Conservation (phyloP, 805 yeast genomes). For the Monosporozyma aerobia region DNA sequence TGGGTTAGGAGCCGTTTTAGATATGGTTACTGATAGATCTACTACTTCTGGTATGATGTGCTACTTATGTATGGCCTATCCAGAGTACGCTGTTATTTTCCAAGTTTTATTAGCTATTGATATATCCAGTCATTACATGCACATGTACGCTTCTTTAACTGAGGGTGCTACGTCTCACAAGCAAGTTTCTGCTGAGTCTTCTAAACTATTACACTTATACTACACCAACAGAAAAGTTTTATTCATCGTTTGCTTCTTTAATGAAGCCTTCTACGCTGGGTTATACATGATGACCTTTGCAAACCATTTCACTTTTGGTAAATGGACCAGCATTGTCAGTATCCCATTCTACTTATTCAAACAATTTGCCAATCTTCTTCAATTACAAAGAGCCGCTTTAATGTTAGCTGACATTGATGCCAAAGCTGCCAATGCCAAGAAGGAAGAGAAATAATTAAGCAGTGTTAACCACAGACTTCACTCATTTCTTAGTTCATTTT, state of each 20-base stretch:
- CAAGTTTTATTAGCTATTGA: conserved; percentile 79
- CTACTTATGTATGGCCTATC: conserved; percentile 73
- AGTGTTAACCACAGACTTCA: neutral
- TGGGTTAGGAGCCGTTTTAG: conserved; percentile 89
- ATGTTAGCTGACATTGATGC: conserved; percentile 68
- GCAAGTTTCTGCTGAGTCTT: conserved; percentile 59
- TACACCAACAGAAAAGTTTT: conserved; percentile 78
- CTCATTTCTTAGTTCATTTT: neutral
- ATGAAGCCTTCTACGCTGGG: conserved; percentile 88
- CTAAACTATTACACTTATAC: conserved; percentile 70
- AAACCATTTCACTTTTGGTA: conserved; percentile 43
- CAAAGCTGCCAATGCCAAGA: conserved; percentile 23
- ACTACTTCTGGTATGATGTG: conserved; percentile 91
- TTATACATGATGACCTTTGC: conserved; percentile 65
- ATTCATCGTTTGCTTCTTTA: conserved; percentile 83
- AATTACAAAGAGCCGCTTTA: conserved; percentile 76
- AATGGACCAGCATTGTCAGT: conserved; percentile 47
- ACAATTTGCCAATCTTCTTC: conserved; percentile 83
- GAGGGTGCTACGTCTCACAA: conserved; percentile 80
- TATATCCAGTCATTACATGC: conserved; percentile 93
- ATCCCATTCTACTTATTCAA: conserved; percentile 87
- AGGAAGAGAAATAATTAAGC: conserved; percentile 5
- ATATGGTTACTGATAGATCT: conserved; percentile 98
- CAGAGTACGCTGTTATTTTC: conserved; percentile 46
- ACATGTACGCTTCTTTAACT: conserved; percentile 89